Evolutionary conservation across 495 filamentous ascomycete genomes (phyloP).

Genomic region (Delitschia confertaspora): DNA sequence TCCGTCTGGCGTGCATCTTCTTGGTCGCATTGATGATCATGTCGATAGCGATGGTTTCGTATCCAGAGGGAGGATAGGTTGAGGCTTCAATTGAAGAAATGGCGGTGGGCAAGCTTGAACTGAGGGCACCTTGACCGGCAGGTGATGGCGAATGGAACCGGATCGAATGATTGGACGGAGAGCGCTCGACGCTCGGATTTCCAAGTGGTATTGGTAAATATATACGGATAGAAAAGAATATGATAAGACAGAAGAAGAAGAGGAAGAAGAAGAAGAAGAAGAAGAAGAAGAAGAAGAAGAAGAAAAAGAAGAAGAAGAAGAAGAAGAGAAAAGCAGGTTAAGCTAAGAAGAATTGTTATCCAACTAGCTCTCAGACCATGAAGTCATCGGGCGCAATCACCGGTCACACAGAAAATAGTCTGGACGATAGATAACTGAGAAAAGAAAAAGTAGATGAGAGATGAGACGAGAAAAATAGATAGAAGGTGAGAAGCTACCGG

Average conservation of each 20-base stretch:
- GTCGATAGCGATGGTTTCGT: conserved; percentile 3
- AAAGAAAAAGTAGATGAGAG: background rate
- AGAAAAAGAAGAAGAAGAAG: conserved; percentile 10
- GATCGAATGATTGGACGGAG: no score
- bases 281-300: conserved; percentile 21
- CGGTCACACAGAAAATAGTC: no score
- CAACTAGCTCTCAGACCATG: background rate
- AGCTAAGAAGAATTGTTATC: background rate
- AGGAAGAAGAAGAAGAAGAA: conserved; percentile 28
- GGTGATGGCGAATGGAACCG: conserved; percentile 8
- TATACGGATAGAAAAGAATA: no score
- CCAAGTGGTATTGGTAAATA: no score
- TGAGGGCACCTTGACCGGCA: conserved; percentile 24
- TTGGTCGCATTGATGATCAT: conserved; percentile 25
- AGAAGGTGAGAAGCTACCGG: conserved; percentile 9
- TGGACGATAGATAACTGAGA: no score
- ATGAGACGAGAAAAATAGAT: background rate
- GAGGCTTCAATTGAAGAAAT: background rate
- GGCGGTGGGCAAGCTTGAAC: conserved; percentile 4
- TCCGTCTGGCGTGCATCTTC: conserved; percentile 34
- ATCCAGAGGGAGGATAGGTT: background rate
- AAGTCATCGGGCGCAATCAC: conserved; percentile 4
- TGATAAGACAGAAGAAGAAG: no score
- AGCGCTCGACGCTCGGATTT: no score
- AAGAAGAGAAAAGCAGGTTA: conserved; percentile 9